Evolutionary conservation across 116 monocot species (phyloP).

Genomic region (Trichopus zeylanicus): DNA sequence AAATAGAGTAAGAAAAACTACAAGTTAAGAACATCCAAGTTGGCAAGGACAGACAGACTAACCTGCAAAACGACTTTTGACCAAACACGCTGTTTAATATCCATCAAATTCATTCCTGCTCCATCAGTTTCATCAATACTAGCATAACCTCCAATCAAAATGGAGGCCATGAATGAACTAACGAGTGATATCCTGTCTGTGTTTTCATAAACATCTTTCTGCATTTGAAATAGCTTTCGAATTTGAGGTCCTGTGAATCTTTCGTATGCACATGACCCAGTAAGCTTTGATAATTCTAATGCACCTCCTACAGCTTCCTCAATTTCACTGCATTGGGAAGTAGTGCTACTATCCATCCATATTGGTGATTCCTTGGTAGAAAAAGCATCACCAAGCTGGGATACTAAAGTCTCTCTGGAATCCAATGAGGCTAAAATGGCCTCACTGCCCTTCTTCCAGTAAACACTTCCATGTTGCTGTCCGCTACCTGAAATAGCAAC

Average conservation of each 20-base stretch:
- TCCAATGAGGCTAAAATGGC: slow-evolving; percentile 52
- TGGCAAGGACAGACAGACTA: neutral
- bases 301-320: slow-evolving; percentile 82
- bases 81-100: slow-evolving; percentile 62
- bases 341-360: slow-evolving; percentile 97
- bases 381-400: slow-evolving; percentile 68
- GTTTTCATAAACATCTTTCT: slow-evolving; percentile 51
- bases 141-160: slow-evolving; percentile 68
- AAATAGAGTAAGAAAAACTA: slow-evolving; percentile 3
- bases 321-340: slow-evolving; percentile 77
- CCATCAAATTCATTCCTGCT: slow-evolving; percentile 99
- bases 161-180: slow-evolving; percentile 88
- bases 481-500: slow-evolving; percentile 83
- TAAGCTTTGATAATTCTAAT: slow-evolving; percentile 67
- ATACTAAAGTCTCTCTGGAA: slow-evolving; percentile 30
- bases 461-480: slow-evolving; percentile 98
- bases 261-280: slow-evolving; percentile 85
- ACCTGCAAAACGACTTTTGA: slow-evolving; percentile 69
- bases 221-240: slow-evolving; percentile 57
- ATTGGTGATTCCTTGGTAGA: slow-evolving; percentile 71
- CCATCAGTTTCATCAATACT: slow-evolving; percentile 88
- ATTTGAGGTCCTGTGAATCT: slow-evolving; percentile 96
- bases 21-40: neutral
- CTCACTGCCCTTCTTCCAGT: slow-evolving; percentile 60
- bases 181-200: slow-evolving; percentile 93